Evolutionary conservation across 352 stramenopile genomes (phyloP).

Genomic region (Pythium volutum): DNA sequence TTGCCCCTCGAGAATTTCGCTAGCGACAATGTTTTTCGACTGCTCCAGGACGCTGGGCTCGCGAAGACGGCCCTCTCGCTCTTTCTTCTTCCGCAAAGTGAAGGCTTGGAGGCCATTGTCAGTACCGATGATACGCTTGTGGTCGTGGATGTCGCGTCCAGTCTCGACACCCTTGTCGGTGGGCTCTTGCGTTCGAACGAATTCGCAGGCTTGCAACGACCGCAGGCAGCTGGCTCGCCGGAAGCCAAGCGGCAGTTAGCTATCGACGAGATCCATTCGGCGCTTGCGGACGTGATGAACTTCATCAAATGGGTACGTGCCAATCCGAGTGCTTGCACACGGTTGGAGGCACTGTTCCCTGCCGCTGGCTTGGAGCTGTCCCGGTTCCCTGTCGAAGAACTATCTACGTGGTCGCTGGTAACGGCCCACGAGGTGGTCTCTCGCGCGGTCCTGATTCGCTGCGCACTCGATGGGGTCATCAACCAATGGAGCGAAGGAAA

Average conservation of each 20-base stretch:
- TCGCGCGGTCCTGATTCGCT: constrained; percentile 7
- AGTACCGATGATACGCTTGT: constrained; percentile 2
- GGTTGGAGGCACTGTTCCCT: constrained; percentile 4
- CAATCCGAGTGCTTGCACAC: not conserved
- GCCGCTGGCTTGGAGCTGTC: constrained; percentile 1
- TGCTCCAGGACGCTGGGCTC: constrained; percentile 28
- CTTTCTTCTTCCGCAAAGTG: constrained; percentile 14
- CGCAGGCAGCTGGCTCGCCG: not conserved
- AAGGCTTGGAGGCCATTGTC: not conserved
- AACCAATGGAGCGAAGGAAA: not conserved
- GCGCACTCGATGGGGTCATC: constrained; percentile 9
- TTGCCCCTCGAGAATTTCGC: constrained; percentile 13
- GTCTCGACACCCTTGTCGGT: constrained; percentile 8
- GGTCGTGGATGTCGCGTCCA: constrained; percentile 21
- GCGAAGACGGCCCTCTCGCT: constrained; percentile 17
- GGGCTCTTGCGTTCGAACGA: not conserved
- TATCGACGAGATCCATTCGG: not conserved
- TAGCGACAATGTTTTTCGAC: not conserved
- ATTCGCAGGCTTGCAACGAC: too few relatives aligned
- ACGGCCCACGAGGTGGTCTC: constrained; percentile 15
- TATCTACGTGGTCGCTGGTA: constrained; percentile 9
- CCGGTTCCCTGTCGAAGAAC: not conserved
- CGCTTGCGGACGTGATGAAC: not conserved
- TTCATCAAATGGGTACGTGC: constrained; percentile 12
- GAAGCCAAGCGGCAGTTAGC: not conserved